Conservation (phyloP, 805 yeast genomes). For the Naumovozyma dairenensis region DNA sequence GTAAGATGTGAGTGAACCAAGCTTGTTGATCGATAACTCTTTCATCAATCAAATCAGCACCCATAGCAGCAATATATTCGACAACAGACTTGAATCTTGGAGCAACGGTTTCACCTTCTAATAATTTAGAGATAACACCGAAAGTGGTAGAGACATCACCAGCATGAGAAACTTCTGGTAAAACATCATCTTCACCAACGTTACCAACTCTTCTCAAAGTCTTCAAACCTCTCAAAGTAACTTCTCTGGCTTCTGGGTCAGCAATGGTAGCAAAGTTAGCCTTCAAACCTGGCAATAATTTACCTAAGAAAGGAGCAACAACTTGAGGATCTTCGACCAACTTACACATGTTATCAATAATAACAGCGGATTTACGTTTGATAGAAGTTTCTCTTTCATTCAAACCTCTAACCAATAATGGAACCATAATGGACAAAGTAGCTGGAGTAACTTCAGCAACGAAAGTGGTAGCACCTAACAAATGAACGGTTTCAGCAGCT, state of each 20-base stretch:
- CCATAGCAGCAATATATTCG: conserved; percentile 86
- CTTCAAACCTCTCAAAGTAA: conserved; percentile 91
- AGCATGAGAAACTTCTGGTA: conserved; percentile 97
- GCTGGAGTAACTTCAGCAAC: conserved; percentile 99
- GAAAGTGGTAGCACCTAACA: conserved; percentile 98
- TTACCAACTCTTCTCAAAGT: conserved; percentile 99
- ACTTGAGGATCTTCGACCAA: conserved; percentile 99
- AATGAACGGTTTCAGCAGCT: conserved; percentile 98
- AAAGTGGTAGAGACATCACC: conserved; percentile 91
- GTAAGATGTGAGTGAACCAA: conserved; percentile 83
- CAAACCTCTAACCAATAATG: conserved; percentile 97
- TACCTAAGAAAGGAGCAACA: conserved; percentile 97
- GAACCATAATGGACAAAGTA: conserved; percentile 98
- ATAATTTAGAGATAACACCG: conserved; percentile 65
- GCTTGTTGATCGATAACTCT: conserved; percentile 85
- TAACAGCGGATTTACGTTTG: conserved; percentile 99
- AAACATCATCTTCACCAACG: conserved; percentile 76
- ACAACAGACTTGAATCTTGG: conserved; percentile 71
- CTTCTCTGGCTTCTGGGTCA: conserved; percentile 99
- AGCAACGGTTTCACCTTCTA: conserved; percentile 57
- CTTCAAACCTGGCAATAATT: conserved; percentile 93
- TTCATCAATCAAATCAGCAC: conserved; percentile 98
- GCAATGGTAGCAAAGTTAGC: conserved; percentile 92
- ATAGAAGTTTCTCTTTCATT: conserved; percentile 99
- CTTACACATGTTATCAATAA: conserved; percentile 99